Conservation (phyloP, 306 rosid species). For the Malus orientalis region DNA sequence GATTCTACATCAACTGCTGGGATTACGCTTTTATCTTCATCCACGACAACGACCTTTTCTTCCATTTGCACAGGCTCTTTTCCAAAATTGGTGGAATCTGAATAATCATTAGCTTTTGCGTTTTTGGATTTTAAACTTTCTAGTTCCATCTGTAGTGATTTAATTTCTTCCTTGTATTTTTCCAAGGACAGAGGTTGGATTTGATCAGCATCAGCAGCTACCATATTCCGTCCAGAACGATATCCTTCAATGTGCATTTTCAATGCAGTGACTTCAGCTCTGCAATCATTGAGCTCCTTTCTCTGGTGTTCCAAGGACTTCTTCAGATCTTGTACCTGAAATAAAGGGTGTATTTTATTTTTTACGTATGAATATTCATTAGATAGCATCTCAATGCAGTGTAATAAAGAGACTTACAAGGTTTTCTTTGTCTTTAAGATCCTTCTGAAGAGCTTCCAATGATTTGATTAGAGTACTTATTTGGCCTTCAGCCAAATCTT, state of each 20-base stretch:
- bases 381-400: conserved; percentile 15
- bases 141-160: conserved; percentile 63
- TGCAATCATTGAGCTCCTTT: conserved; percentile 69
- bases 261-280: conserved; percentile 82
- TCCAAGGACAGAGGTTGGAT: conserved; percentile 45
- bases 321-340: conserved; percentile 71
- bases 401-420: conserved; percentile 41
- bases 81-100: conserved; percentile 29
- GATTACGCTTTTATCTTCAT: conserved; percentile 55
- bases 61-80: conserved; percentile 33
- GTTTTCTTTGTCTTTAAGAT: conserved; percentile 73
- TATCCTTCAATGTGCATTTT: conserved; percentile 80
- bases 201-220: conserved; percentile 34
- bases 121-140: conserved; percentile 49
- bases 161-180: conserved; percentile 73
- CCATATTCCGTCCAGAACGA: conserved; percentile 33
- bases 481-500: conserved; percentile 62
- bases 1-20: conserved; percentile 29
- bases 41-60: conserved; percentile 64
- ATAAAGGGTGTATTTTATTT: conserved; percentile 17
- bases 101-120: conserved; percentile 28
- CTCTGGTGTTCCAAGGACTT: conserved; percentile 72
- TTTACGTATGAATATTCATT: conserved; percentile 9
- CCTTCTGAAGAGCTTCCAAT: conserved; percentile 71
- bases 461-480: conserved; percentile 61